Evolutionary conservation across 202 grass and related monocot species (phyloP), one percentile per base, ranked within the genome.

Genomic region (Carex arenaria): DNA sequence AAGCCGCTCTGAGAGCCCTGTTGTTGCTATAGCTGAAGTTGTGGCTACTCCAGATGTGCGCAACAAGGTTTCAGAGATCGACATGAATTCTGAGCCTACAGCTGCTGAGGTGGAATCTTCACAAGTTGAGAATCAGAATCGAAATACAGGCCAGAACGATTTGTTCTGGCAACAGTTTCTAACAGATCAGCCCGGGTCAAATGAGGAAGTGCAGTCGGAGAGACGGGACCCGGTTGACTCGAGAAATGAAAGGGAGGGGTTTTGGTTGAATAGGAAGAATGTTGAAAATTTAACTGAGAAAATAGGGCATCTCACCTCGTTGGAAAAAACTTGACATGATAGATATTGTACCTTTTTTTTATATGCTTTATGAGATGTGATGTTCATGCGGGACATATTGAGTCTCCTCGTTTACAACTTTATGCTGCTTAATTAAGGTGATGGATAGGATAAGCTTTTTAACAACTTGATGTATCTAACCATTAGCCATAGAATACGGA

Each of bases 111-210:
- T 45, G 12, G 88, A 85, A 78, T 88, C 73, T 47, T 87, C 89
- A 11, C 38, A 32, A n/a, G 36, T 26, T 0, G 60, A 82, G 42
- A 69, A 82, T n/a, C 80, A 32, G 45, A 82, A 69, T 12, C 11
- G 62, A 19, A 82, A 67, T 82, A 54, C 90, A 45, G 96, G 91
- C 1, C 72, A 80, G 81, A 99, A 95, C 2, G 96, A 99, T 85
- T 80, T 89, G 7, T 99, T 99, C 82, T 96, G 96, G 96, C 83
- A 92, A 81, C 96, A 99, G 81, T 96, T 99, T 87, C 91, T 96
- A 85, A 92, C 88, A 12, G 96, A 99, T 85, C 93, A 88, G 20
- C 93, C 93, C 76, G 93, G 88, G 10, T 86, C 45, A 1, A 84
- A 86, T 81, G 84, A 71, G 54, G 89, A 94, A 81, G 96, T 82